Conservation (phyloP, 352 stramenopile genomes). For the Phytophthora pisi region DNA sequence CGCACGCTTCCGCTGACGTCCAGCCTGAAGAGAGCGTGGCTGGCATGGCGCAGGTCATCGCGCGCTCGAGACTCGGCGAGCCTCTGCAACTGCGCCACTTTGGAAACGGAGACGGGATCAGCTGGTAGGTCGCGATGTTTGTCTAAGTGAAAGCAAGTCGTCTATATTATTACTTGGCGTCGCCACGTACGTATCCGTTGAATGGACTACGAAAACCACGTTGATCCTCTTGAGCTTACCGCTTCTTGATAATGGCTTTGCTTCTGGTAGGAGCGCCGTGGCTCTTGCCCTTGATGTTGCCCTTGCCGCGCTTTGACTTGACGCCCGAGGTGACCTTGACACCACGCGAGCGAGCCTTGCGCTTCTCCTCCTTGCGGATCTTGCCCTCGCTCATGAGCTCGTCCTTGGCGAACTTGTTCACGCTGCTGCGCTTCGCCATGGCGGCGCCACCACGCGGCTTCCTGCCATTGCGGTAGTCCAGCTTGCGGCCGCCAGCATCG, state of each 20-base stretch:
- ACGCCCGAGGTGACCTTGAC: constrained; percentile 61
- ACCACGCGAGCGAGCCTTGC: constrained; percentile 81
- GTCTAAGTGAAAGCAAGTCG: constrained; percentile 24
- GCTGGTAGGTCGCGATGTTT: constrained; percentile 45
- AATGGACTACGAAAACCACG: constrained; percentile 12
- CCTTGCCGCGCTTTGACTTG: constrained; percentile 62
- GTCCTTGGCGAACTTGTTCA: constrained; percentile 84
- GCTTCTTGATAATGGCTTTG: constrained; percentile 80
- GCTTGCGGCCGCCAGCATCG: constrained; percentile 44
- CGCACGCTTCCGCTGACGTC: constrained; percentile 37
- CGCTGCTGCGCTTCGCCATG: constrained; percentile 45
- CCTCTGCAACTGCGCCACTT: constrained; percentile 63
- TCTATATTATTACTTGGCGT: constrained; percentile 47
- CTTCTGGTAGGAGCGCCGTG: constrained; percentile 82
- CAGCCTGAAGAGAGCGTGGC: constrained; percentile 55
- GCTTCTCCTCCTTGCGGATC: constrained; percentile 88
- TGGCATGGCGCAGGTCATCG: constrained; percentile 61
- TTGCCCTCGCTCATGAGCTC: constrained; percentile 77
- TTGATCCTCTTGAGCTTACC: constrained; percentile 28
- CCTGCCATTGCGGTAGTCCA: constrained; percentile 83
- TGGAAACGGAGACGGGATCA: constrained; percentile 52
- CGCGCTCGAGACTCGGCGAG: constrained; percentile 51
- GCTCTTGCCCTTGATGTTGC: constrained; percentile 80
- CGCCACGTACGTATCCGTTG: constrained; percentile 1
- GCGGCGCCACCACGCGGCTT: constrained; percentile 55